Conservation (phyloP, 306 rosid genomes). For the Vigna radiata region DNA sequence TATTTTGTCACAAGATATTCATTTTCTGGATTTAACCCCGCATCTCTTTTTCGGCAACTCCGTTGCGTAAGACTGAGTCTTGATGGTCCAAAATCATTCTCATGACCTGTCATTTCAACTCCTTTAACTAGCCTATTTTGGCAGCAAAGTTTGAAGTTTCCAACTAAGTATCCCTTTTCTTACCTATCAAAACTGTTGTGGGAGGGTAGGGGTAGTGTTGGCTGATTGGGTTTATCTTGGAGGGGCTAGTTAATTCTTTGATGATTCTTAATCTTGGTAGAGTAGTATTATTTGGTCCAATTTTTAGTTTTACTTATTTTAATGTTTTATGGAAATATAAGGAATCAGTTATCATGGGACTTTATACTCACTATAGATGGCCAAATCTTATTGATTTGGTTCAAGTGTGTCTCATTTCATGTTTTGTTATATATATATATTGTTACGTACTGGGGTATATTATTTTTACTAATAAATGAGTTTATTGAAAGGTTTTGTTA, state of each 20-base stretch:
- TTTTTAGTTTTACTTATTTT: not conserved
- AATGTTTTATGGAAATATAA: not conserved
- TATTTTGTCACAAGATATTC: slow-evolving; percentile 29
- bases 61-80: not conserved
- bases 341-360: not conserved
- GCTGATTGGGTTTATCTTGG: not conserved
- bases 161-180: not conserved
- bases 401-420: not conserved
- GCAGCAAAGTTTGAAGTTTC: not conserved
- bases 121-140: not conserved
- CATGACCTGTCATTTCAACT: not conserved
- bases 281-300: not conserved
- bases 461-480: too few relatives aligned
- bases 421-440: too few relatives aligned
- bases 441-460: too few relatives aligned
- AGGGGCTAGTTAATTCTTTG: not conserved
- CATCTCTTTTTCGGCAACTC: not conserved
- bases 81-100: slow-evolving; percentile 1
- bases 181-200: not conserved
- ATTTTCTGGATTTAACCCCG: not conserved
- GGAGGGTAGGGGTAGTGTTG: not conserved
- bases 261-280: not conserved
- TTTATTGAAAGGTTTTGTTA: too few relatives aligned
- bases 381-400: not conserved
- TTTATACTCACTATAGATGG: not conserved